Base-by-base conservation (phyloP, 352 stramenopile genomes). In the Phytophthora rubi region DNA sequence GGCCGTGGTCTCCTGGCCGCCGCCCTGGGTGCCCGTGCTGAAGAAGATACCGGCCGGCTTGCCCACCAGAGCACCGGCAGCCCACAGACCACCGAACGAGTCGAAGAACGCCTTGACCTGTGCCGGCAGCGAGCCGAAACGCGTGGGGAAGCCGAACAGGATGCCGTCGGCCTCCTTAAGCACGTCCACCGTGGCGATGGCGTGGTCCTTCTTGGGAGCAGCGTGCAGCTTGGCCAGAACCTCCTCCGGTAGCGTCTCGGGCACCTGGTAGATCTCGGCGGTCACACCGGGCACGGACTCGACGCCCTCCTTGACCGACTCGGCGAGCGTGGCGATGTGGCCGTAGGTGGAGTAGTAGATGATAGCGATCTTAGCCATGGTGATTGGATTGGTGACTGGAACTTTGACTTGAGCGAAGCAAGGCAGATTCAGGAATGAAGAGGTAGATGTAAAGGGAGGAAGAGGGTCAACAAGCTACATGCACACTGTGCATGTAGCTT, bases 311-410 rank as follows among this genome's bases (percentile, higher is more conserved):
- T 74, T 74, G 54, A 33, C 61, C n/a, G 67, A 30, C 9, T 74
- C 62, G 6, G 68, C 68, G 4, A 75, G 39, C 56, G 56, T 67
- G 32, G 62, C 48, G 49, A 75, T 18, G 68, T 75, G 68, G 56
- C 51, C 51, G 62, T 75, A 75, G 42, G 68, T 75, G 62, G 68
- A 75, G 68, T 75, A 75, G 56, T 75, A 75, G 56, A 75, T 56
- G 51, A 75, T 71, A 49, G 68, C 68, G 62, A 75, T 71, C 55
- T 71, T 75, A 3, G 35, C 35, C 35, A 44, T 44, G 35, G 35
- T 44, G 35, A 13, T 44, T 44, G 35, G 35, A 44, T 9, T 44
- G 35, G 12, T 26, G 35, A 1, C 37, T 45, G 37, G 53, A 39
- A 21, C 15, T 16, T n/a, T 21, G 55, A 44, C 26, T 63, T 63